phyloP scores from a whole-genome alignment of 306 rosid species.

The Biancaea sappan region DNA sequence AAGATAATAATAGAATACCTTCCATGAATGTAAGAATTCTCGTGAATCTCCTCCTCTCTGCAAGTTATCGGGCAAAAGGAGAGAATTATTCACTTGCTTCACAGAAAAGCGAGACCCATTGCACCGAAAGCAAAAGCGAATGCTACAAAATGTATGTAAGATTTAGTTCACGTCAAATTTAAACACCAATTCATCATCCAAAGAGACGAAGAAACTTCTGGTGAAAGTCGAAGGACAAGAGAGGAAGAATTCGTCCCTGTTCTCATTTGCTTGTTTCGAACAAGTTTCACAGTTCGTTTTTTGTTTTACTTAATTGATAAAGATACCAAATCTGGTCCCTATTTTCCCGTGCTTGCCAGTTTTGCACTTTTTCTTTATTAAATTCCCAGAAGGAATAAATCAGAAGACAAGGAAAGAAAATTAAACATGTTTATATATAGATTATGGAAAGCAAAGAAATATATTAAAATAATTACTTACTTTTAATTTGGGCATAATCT shows the following conservation, averaged over 20 bases:
- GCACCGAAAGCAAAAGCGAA: constrained; percentile 37
- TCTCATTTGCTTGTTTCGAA: constrained; percentile 45
- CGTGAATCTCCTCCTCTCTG: constrained; percentile 23
- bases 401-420: not conserved
- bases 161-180: constrained; percentile 31
- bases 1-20: constrained; percentile 51
- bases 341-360: constrained; percentile 1
- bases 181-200: constrained; percentile 33
- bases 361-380: not conserved
- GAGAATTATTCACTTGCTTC: constrained; percentile 36
- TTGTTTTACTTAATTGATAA: not conserved
- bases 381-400: not conserved
- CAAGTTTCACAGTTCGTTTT: constrained; percentile 32
- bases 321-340: constrained; percentile 27
- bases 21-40: constrained; percentile 61
- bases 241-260: constrained; percentile 19
- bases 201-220: constrained; percentile 38
- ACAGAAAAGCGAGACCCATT: constrained; percentile 44
- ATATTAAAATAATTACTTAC: not conserved
- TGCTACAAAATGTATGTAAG: constrained; percentile 33
- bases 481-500: not conserved
- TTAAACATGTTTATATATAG: not conserved
- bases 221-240: constrained; percentile 36
- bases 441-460: not conserved
- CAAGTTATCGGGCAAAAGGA: constrained; percentile 33